A percentile compares a stretch with the other conserved stretches of the same genome.
Conservation (phyloP, 2,329 filamentous ascomycete genomes). For the Paecilomyces sp. region DNA sequence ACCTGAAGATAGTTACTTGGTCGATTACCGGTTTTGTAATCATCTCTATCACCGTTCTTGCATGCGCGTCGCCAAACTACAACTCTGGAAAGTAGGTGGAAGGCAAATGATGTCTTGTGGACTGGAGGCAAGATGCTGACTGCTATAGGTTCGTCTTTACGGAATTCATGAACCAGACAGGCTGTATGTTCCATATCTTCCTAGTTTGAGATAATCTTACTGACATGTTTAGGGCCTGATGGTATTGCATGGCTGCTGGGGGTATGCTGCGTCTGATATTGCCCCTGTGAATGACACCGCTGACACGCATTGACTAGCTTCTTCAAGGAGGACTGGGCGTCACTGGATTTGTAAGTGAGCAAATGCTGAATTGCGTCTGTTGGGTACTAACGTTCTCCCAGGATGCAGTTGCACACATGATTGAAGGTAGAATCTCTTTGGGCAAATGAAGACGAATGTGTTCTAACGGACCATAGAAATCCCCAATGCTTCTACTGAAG, state of each 20-base stretch:
- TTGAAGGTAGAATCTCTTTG: slow-evolving; percentile 30
- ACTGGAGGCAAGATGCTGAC: neutral
- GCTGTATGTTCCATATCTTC: slow-evolving; percentile 37
- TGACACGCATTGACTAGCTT: slow-evolving; percentile 21
- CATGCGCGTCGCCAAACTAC: slow-evolving; percentile 59
- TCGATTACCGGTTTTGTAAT: slow-evolving; percentile 61
- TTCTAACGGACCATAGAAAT: slow-evolving; percentile 23
- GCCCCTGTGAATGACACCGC: neutral
- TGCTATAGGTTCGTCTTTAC: slow-evolving; percentile 46
- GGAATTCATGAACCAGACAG: slow-evolving; percentile 60
- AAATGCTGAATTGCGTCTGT: neutral
- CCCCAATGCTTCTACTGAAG: slow-evolving; percentile 43
- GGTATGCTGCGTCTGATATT: slow-evolving; percentile 16
- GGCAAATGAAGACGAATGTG: neutral
- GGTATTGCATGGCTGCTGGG: slow-evolving; percentile 47
- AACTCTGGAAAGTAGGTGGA: slow-evolving; percentile 52
- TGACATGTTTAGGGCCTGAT: slow-evolving; percentile 44
- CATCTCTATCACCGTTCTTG: slow-evolving; percentile 62
- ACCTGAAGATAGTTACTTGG: slow-evolving; percentile 50
- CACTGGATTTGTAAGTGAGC: slow-evolving; percentile 43
- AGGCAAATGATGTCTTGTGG: neutral
- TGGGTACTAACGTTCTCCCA: slow-evolving; percentile 10
- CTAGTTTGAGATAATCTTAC: slow-evolving; percentile 8
- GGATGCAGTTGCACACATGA: slow-evolving; percentile 45
- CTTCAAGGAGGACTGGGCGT: slow-evolving; percentile 47